Evolutionary conservation across 768 basidiomycete genomes (phyloP), one percentile per base, ranked within the genome.

Genomic region (Dioszegia crocea): DNA sequence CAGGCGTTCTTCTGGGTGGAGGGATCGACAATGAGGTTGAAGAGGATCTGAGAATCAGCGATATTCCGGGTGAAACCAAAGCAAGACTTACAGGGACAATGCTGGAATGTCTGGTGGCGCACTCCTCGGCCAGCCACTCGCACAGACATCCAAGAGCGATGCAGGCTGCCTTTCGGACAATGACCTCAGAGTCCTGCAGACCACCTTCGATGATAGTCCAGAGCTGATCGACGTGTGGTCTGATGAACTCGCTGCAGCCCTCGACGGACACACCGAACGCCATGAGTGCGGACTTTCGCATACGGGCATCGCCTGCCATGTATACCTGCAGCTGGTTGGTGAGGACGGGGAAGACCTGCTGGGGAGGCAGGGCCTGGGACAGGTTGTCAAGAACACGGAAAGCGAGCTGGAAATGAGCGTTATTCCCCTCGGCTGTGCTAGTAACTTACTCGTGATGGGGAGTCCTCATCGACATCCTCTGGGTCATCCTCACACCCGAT

Each of bases 161-260:
- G 77, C 94, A 98, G n/a, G 89, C 87, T 1, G 96, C 94, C 77
- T 92, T 96, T 72, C 93, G 83, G 51, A 99, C 96, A 11, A 83
- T 82, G 14, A 87, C 82, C 70, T 97, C 91, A 38, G 79, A 75
- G 74, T 99, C 96, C 60, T 82, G 83, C 30, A 99, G 84, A 65
- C 93, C 93, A 48, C 84, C 81, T 73, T 96, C 89, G 67, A 99
- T 85, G 56, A 94, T 82, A 1, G 93, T 92, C 96, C 96, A 99
- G 27, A 99, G 86, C 68, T 89, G 83, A 60, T 76, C 78, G 83
- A 99, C 91, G 66, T 91, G 83, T 9, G 93, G 91, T 31, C 91
- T 90, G 85, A 99, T 97, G 79, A 81, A 98, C 80, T 98, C 93
- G 79, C 88, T 90, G 81, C 94, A 97, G 17, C 96, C 96, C 77